Percentiles rank a stretch among this genome's conserved stretches.
These are phyloP conservation scores for Komagataella pseudopastoris DNA, from an alignment of 805 yeast genomes.

Conservation along the genomic window DNA sequence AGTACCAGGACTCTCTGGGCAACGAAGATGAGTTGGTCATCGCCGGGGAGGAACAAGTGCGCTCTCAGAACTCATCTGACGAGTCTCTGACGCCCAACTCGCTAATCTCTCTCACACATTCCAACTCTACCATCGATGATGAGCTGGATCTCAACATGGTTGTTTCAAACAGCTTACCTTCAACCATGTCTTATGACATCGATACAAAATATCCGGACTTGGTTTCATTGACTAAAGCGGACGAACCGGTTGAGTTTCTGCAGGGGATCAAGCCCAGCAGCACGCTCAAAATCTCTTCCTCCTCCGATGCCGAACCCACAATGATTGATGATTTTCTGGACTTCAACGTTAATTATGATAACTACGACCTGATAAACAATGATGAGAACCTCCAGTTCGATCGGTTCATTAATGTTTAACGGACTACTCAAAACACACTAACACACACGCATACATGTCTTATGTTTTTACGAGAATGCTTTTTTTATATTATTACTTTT, in stretches of 20 bases:
- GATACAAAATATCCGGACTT: neutral
- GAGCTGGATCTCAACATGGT: conserved; percentile 1
- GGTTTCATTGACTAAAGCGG: neutral
- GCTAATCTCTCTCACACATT: conserved; percentile 6
- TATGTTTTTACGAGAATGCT: neutral
- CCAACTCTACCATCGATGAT: conserved; percentile 9
- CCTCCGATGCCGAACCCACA: neutral
- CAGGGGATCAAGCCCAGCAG: neutral
- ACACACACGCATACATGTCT: neutral
- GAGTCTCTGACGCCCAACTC: conserved; percentile 8
- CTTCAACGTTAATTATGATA: neutral
- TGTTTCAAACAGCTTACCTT: neutral
- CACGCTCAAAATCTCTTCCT: neutral
- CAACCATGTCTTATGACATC: neutral
- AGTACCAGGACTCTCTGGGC: neutral
- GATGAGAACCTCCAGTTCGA: neutral
- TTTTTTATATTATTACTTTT: neutral
- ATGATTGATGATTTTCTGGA: neutral
- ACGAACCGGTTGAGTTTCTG: neutral
- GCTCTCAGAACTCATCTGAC: neutral
- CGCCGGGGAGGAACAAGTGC: neutral
- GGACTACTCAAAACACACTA: neutral
- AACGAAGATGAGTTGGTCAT: neutral
- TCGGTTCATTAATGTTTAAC: neutral
- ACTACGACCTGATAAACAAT: neutral